A percentile compares a stretch with the other conserved stretches of the same genome.
These are phyloP conservation scores for Coccomyxa sp. DNA, from an alignment of 139 green algal genomes.

Conservation along the genomic window DNA sequence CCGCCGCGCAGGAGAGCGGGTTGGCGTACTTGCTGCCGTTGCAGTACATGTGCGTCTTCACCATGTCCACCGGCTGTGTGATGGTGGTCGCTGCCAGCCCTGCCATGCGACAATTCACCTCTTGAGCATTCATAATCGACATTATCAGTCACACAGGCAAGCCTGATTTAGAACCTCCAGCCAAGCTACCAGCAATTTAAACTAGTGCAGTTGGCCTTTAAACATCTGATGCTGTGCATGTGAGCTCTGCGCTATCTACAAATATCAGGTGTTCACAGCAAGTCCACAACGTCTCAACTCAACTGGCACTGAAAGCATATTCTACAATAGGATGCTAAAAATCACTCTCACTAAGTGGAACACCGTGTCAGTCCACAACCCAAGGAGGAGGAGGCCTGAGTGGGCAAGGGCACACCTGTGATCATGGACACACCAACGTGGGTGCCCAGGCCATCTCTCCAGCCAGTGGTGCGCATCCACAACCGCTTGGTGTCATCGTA, in stretches of 20 bases:
- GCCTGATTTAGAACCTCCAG: not conserved
- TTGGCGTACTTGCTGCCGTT: constrained; percentile 23
- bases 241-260: too few relatives aligned
- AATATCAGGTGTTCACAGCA: too few relatives aligned
- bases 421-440: constrained; percentile 67
- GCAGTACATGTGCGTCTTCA: constrained; percentile 77
- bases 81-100: constrained; percentile 82
- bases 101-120: not conserved
- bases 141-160: not conserved
- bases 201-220: not conserved
- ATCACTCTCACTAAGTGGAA: too few relatives aligned
- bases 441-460: constrained; percentile 44
- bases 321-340: too few relatives aligned
- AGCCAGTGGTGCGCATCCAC: constrained; percentile 40
- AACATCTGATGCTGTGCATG: too few relatives aligned
- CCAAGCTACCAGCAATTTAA: not conserved
- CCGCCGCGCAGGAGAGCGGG: constrained; percentile 25
- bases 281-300: too few relatives aligned
- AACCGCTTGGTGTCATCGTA: constrained; percentile 80
- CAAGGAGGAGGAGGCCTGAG: too few relatives aligned
- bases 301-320: too few relatives aligned
- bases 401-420: constrained; percentile 27
- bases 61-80: constrained; percentile 80
- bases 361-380: too few relatives aligned
- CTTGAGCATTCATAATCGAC: not conserved